A percentile compares a stretch with the other conserved stretches of the same genome.
phyloP scores from a whole-genome alignment of 1,284 basidiomycete species.

The Anthracocystis panici-leucophaei region DNA sequence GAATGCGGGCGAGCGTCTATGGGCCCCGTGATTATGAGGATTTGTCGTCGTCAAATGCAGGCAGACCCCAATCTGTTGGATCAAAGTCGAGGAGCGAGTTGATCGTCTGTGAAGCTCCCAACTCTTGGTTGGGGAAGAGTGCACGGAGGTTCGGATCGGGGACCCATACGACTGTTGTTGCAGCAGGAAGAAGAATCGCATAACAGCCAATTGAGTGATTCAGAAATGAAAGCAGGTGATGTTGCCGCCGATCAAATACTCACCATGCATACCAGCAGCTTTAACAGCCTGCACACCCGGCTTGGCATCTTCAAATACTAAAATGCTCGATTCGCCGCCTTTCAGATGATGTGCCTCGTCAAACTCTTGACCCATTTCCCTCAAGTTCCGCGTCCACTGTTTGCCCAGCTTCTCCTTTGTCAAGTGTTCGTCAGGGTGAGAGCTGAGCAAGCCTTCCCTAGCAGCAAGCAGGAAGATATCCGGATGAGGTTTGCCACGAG shows the following conservation, averaged over 20 bases:
- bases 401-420: constrained; percentile 31
- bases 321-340: constrained; percentile 60
- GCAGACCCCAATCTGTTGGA: constrained; percentile 65
- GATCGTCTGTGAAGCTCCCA: constrained; percentile 62
- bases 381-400: constrained; percentile 34
- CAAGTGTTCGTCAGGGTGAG: constrained; percentile 25
- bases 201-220: neutral
- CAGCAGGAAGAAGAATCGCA: neutral
- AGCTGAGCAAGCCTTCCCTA: constrained; percentile 53
- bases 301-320: constrained; percentile 70
- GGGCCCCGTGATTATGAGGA: neutral
- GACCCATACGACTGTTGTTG: constrained; percentile 64
- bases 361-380: constrained; percentile 55
- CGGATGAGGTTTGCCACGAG: constrained; percentile 66
- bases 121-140: constrained; percentile 45
- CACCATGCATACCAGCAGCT: constrained; percentile 67
- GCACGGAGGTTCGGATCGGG: constrained; percentile 61
- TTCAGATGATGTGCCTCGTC: constrained; percentile 46
- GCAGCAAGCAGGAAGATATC: constrained; percentile 69
- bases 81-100: constrained; percentile 63
- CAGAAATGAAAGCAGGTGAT: neutral
- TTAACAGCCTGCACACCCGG: constrained; percentile 66
- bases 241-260: constrained; percentile 5
- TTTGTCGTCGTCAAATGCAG: constrained; percentile 51
- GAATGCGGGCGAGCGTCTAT: neutral